Evolutionary conservation across 495 filamentous ascomycete species (phyloP), one percentile per base, ranked within the genome.

Genomic region (Hypoxylon intermedium): DNA sequence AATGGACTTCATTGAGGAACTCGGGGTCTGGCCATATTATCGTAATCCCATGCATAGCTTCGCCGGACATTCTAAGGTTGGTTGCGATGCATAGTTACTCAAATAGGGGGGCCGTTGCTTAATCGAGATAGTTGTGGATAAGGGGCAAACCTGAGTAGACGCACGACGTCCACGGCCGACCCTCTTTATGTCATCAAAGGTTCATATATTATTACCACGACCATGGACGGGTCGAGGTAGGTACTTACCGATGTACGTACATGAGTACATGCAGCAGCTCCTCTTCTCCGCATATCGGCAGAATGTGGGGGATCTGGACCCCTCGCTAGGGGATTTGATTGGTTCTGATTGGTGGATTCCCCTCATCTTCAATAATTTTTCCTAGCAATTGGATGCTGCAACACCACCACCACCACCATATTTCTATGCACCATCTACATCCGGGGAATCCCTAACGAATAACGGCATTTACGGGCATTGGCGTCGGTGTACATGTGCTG

Each of bases 261-360:
- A 7, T 11, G 40, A 12, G 20, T 30, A 43, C 33, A 42, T 52
- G 15, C 47, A 37, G 12, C 24, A 16, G 13, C 49, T 60, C 42
- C 50, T 44, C 38, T 60, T 60, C 62, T 66, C 63, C 63, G 63
- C 63, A 49, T 24, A 66, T 58, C 63, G 63, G 63, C 63, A 66
- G 42, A 66, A 66, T 57, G 58, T 66, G 57, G 57, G 57, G 57
- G 56, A 61, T 60, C 38, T 11, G 31, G 5, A 16, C 21, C 38
- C 20, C 28, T 30, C 16, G 26, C 13, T 1, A 21, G 16, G 26
- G 20, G 20, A n/a, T n/a, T n/a, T 15, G 45, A 9, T n/a, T n/a
- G n/a, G n/a, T n/a, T n/a, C n/a, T 65, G 55, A 65, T 61, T 66
- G 63, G 63, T 13, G 9, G 33, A 53, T 66, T 30, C 63, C 63